Evolutionary conservation across 768 basidiomycete species (phyloP).

Genomic region (Lactarius psammicola): DNA sequence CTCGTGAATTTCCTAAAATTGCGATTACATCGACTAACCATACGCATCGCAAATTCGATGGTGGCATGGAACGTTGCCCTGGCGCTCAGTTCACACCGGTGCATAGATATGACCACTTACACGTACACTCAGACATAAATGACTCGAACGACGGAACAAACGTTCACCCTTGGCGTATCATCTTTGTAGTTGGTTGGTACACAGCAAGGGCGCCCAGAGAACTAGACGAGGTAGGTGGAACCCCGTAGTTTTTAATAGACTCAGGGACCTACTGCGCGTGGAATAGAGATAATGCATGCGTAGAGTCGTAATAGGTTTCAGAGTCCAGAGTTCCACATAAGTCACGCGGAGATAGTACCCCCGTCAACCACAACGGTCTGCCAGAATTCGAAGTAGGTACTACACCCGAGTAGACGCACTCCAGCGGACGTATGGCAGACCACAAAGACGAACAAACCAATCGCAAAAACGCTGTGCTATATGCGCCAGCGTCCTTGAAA

Average conservation of each 20-base stretch:
- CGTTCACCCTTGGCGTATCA: not conserved
- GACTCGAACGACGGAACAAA: slow-evolving; percentile 6
- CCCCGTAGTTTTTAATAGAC: not conserved
- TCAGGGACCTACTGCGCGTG: not conserved
- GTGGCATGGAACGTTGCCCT: slow-evolving; percentile 2
- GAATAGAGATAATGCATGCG: not conserved
- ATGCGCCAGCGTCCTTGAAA: not conserved
- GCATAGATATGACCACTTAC: not conserved
- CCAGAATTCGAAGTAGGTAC: not conserved
- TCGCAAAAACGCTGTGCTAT: not conserved
- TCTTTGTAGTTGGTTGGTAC: not conserved
- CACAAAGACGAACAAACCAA: not conserved
- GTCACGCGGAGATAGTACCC: not conserved
- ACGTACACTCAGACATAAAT: not conserved
- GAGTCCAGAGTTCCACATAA: not conserved
- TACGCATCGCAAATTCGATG: slow-evolving; percentile 16
- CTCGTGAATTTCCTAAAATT: not conserved
- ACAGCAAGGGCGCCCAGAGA: not conserved
- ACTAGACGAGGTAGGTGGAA: not conserved
- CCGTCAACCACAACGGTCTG: not conserved
- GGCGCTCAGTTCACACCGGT: not conserved
- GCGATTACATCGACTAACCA: slow-evolving; percentile 9
- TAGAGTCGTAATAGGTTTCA: not conserved
- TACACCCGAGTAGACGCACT: not conserved
- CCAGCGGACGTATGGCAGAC: not conserved